Evolutionary conservation across 1,284 basidiomycete genomes (phyloP).

Genomic region (Phlebopus sp.): DNA sequence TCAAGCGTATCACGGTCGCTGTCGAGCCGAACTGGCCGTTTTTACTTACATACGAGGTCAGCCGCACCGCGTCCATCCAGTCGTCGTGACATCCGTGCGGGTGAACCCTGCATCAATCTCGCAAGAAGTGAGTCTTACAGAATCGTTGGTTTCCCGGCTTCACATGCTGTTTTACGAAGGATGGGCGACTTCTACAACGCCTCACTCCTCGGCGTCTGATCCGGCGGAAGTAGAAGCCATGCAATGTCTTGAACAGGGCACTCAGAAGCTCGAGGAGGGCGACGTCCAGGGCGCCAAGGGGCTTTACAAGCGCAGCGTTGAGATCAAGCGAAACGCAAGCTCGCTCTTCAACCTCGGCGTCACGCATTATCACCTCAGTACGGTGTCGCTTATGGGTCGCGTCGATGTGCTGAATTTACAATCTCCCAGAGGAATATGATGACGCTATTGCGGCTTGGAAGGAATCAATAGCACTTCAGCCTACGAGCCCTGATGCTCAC

Average conservation of each 20-base stretch:
- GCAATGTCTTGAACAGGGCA: constrained; percentile 83
- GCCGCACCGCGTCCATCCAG: constrained; percentile 8
- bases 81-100: constrained; percentile 11
- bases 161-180: constrained; percentile 41
- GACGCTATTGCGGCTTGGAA: constrained; percentile 86
- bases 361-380: constrained; percentile 85
- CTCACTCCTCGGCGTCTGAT: constrained; percentile 77
- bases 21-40: constrained; percentile 21
- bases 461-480: constrained; percentile 79
- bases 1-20: constrained; percentile 17
- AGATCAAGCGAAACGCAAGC: constrained; percentile 79
- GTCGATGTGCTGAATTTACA: constrained; percentile 17
- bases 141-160: constrained; percentile 6
- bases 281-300: constrained; percentile 80
- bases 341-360: constrained; percentile 88
- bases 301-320: constrained; percentile 77
- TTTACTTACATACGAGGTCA: constrained; percentile 19
- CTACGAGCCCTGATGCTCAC: constrained; percentile 86
- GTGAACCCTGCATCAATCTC: constrained; percentile 8
- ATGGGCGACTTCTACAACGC: constrained; percentile 81
- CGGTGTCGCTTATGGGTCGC: constrained; percentile 28
- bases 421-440: constrained; percentile 73
- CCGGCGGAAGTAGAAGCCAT: constrained; percentile 83
- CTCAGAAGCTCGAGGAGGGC: constrained; percentile 85
- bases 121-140: constrained; percentile 28